Evolutionary conservation across 805 yeast species (phyloP).

Genomic region (Gaillardinia entomophila): DNA sequence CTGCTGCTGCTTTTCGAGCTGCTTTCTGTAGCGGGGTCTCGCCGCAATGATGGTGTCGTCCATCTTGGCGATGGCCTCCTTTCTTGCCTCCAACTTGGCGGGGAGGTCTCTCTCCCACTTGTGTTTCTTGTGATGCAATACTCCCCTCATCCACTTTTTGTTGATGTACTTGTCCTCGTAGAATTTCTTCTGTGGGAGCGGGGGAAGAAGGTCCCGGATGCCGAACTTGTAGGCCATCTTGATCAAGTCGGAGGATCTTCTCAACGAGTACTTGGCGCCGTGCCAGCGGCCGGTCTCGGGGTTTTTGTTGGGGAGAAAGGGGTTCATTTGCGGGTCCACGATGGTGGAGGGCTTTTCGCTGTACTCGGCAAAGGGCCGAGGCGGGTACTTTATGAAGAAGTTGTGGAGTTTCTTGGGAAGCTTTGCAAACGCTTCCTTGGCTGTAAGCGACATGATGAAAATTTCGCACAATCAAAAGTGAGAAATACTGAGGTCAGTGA

Average conservation of each 20-base stretch:
- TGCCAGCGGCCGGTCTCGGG: conserved; percentile 76
- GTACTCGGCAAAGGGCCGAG: conserved; percentile 68
- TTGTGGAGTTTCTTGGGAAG: conserved; percentile 66
- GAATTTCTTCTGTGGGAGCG: conserved; percentile 60
- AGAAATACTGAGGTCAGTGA: not conserved
- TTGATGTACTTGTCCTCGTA: conserved; percentile 69
- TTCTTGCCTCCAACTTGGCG: conserved; percentile 54
- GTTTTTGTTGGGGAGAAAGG: conserved; percentile 80
- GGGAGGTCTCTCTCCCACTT: conserved; percentile 68
- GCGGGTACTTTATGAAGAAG: conserved; percentile 81
- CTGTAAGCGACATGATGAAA: conserved; percentile 18
- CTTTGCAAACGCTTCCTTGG: conserved; percentile 45
- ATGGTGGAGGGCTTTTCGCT: conserved; percentile 59
- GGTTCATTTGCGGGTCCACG: conserved; percentile 69
- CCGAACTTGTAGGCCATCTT: conserved; percentile 81
- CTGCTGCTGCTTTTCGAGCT: conserved; percentile 29
- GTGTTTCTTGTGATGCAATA: conserved; percentile 70
- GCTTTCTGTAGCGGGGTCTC: conserved; percentile 44
- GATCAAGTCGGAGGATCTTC: conserved; percentile 78
- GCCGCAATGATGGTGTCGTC: conserved; percentile 64
- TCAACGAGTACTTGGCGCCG: conserved; percentile 68
- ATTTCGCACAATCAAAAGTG: not conserved
- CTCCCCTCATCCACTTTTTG: conserved; percentile 72
- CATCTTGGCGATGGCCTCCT: conserved; percentile 57
- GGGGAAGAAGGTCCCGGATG: conserved; percentile 71